A percentile compares a stretch with the other conserved stretches of the same genome.
Conservation (phyloP, 2,329 filamentous ascomycete genomes). For the Fusarium denticulatum region DNA sequence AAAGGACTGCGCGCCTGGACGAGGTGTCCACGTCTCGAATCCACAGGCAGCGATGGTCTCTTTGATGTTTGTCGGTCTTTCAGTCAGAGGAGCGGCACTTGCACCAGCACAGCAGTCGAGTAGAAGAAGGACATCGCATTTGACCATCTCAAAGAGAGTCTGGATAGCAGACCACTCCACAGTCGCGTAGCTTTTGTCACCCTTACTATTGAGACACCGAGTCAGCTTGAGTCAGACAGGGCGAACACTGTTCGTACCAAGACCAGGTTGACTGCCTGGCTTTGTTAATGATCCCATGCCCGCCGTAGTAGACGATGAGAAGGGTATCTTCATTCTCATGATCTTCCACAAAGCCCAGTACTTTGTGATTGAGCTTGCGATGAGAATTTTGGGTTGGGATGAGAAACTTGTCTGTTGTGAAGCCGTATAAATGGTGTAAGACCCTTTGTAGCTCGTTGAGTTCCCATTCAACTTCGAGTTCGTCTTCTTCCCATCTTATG, state of each 20-base stretch:
- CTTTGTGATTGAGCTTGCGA: slow-evolving; percentile 40
- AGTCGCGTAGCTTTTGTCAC: slow-evolving; percentile 38
- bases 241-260: slow-evolving; percentile 25
- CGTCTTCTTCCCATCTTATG: slow-evolving; percentile 43
- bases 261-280: slow-evolving; percentile 42
- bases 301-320: slow-evolving; percentile 42
- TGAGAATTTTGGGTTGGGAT: slow-evolving; percentile 41
- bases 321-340: slow-evolving; percentile 42
- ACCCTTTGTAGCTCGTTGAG: slow-evolving; percentile 35
- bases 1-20: slow-evolving; percentile 40
- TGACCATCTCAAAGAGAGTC: slow-evolving; percentile 42
- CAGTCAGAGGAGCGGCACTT: slow-evolving; percentile 40
- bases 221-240: slow-evolving; percentile 14
- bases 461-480: slow-evolving; percentile 40
- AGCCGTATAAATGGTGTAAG: slow-evolving; percentile 37
- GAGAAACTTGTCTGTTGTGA: slow-evolving; percentile 36
- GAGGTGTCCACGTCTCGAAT: slow-evolving; percentile 41
- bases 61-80: slow-evolving; percentile 42
- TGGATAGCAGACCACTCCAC: slow-evolving; percentile 45
- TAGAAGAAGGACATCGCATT: slow-evolving; percentile 40
- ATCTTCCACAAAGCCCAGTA: slow-evolving; percentile 38
- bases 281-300: slow-evolving; percentile 41
- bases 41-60: slow-evolving; percentile 43
- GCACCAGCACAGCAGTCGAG: slow-evolving; percentile 42
- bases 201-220: slow-evolving; percentile 28